phyloP scores from a whole-genome alignment of 148 eudicot species.

The Drosera capensis region DNA sequence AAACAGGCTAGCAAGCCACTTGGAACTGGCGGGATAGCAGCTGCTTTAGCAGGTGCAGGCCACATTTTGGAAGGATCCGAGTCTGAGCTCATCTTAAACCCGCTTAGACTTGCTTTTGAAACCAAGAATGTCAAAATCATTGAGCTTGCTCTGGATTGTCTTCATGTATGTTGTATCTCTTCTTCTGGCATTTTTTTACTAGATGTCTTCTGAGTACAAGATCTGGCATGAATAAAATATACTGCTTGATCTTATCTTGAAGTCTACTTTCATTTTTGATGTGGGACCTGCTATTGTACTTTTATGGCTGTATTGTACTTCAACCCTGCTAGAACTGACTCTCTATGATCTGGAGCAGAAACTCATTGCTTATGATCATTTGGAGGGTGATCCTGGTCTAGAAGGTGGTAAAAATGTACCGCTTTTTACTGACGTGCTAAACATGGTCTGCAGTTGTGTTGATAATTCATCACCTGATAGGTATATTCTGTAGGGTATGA shows the following conservation, averaged over 20 bases:
- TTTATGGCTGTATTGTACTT: not conserved
- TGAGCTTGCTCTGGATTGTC: slow-evolving; percentile 92
- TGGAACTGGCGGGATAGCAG: slow-evolving; percentile 27
- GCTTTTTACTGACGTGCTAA: slow-evolving; percentile 62
- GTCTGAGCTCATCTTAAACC: slow-evolving; percentile 78
- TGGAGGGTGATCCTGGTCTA: slow-evolving; percentile 98
- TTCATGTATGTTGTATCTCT: slow-evolving; percentile 52
- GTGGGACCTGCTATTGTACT: not conserved
- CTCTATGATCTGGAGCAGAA: slow-evolving; percentile 36
- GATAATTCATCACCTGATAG: slow-evolving; percentile 94
- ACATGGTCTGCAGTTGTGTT: slow-evolving; percentile 75
- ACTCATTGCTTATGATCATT: slow-evolving; percentile 93
- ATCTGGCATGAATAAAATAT: not conserved
- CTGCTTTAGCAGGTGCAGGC: slow-evolving; percentile 70
- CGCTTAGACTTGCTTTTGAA: slow-evolving; percentile 88
- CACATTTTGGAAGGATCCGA: slow-evolving; percentile 67
- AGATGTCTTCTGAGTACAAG: not conserved
- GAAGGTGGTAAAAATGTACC: slow-evolving; percentile 73
- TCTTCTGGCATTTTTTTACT: not conserved
- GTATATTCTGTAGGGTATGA: slow-evolving; percentile 18
- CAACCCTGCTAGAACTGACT: slow-evolving; percentile 3
- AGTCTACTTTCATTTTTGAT: no score
- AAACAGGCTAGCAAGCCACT: slow-evolving; percentile 22
- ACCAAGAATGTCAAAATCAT: slow-evolving; percentile 67
- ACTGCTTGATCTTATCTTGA: not conserved